phyloP scores from a whole-genome alignment of 257 asterid species.

The Solanum chilense region DNA sequence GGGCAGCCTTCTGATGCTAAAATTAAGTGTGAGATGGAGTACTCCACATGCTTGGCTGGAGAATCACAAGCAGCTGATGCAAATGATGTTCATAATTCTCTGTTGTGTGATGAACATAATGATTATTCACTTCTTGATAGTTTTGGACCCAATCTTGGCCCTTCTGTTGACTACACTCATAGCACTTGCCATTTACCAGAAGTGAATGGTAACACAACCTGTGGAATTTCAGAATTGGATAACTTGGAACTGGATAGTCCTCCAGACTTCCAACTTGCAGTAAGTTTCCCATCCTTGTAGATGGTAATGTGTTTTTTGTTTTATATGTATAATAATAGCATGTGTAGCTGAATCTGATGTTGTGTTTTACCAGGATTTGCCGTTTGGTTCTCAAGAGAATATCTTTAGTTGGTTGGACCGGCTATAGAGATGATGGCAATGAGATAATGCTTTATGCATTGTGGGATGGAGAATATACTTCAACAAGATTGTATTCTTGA shows the following conservation, averaged over 20 bases:
- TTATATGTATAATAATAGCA: background rate
- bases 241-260: conserved; percentile 56
- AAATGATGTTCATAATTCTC: conserved; percentile 9
- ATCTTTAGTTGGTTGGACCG: conserved; percentile 40
- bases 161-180: conserved; percentile 16
- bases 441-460: background rate
- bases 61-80: conserved; percentile 23
- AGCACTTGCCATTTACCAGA: conserved; percentile 4
- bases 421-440: background rate
- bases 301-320: background rate
- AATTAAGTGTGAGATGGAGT: conserved; percentile 23
- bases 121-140: conserved; percentile 3
- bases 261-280: conserved; percentile 47
- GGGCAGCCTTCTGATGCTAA: conserved; percentile 16
- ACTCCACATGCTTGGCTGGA: conserved; percentile 21
- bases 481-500: background rate
- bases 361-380: conserved; percentile 40
- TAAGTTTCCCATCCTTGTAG: conserved; percentile 8
- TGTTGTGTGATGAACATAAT: conserved; percentile 32
- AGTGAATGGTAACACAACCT: conserved; percentile 9
- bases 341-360: background rate
- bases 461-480: background rate
- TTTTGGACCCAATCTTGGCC: background rate
- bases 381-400: conserved; percentile 50
- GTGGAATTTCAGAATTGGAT: conserved; percentile 44